Base-by-base conservation (phyloP, 1,139 yeast genomes). In the Sugiyamaella novakii region DNA sequence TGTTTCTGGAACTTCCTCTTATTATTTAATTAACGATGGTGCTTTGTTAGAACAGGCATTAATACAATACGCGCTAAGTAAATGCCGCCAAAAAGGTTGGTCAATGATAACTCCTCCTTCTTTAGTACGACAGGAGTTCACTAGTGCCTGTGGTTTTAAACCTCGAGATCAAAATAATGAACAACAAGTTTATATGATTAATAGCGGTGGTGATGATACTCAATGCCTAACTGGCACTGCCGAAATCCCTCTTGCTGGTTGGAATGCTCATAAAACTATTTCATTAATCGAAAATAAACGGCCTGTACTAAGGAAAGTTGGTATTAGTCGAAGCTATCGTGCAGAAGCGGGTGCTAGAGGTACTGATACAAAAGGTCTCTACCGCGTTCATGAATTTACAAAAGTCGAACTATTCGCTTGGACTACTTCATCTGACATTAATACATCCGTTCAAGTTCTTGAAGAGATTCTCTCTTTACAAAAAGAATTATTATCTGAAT, bases 321-420 rank as follows among this genome's bases (percentile, higher is more conserved):
- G 98, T 0, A 76, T 88, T 1, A 85, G 95, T 42, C 75, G 98
- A 57, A 81, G 96, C 54, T 94, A 83, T 63, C 76, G 99, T 55
- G 96, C 98, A 0, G 99, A 94, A 65, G 98, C 98, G 0, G 98
- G 98, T 1, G 94, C 98, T 1, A 78, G 96, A 52, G 99, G 99
- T 1, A 80, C 79, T 57, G 97, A 89, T 57, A 88, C 98, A 0
- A 82, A 83, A 60, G 99, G 99, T 0, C 72, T 94, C 1, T 94
- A 92, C 61, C 73, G 99, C 47, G 98, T 94, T 11, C 99, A 94
- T 63, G 99, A 94, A 69, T 94, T 94, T 65, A 87, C 96, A n/a
- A 94, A 94, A 64, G 95, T 92, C 1, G 99, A 94, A 66, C 71
- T 94, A 47, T 92, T 92, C 62, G 84, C 86, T 43, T 92, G 95